Conservation (phyloP, 768 basidiomycete species). For the Ramaria sp. region DNA sequence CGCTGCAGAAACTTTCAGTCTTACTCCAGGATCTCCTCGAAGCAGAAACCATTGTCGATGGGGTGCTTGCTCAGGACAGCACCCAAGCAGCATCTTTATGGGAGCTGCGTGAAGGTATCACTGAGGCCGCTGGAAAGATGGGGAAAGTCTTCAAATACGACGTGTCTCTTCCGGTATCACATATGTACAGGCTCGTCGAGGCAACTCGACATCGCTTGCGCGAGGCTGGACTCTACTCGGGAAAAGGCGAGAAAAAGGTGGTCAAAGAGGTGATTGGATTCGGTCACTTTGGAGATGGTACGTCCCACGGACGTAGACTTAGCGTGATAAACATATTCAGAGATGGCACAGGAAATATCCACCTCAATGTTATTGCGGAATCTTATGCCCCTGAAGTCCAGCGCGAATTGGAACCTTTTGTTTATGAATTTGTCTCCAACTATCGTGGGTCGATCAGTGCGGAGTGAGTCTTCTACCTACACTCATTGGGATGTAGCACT, state of each 20-base stretch:
- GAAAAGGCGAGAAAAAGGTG: constrained; percentile 56
- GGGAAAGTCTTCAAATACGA: constrained; percentile 98
- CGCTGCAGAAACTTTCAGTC: constrained; percentile 1
- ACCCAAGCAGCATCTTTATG: constrained; percentile 85
- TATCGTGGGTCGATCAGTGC: too few species aligned
- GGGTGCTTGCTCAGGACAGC: constrained; percentile 84
- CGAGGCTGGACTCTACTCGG: constrained; percentile 38
- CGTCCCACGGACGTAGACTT: constrained; percentile 18
- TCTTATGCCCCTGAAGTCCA: constrained; percentile 77
- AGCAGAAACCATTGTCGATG: constrained; percentile 67
- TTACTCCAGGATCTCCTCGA: constrained; percentile 16
- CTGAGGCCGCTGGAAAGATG: constrained; percentile 87
- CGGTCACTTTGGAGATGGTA: constrained; percentile 95
- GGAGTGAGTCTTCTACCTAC: too few species aligned
- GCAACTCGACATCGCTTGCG: constrained; percentile 59
- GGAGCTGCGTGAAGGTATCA: constrained; percentile 84
- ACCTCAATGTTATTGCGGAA: constrained; percentile 82
- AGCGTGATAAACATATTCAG: neutral
- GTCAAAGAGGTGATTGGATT: constrained; percentile 87
- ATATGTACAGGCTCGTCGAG: constrained; percentile 85
- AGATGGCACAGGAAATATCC: constrained; percentile 92
- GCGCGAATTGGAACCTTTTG: constrained; percentile 83
- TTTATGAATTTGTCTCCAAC: constrained; percentile 93
- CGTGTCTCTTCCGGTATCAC: constrained; percentile 75
- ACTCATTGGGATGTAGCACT: too few species aligned